phyloP scores from a whole-genome alignment of 805 yeast species.

The Nakazawaea peltata region DNA sequence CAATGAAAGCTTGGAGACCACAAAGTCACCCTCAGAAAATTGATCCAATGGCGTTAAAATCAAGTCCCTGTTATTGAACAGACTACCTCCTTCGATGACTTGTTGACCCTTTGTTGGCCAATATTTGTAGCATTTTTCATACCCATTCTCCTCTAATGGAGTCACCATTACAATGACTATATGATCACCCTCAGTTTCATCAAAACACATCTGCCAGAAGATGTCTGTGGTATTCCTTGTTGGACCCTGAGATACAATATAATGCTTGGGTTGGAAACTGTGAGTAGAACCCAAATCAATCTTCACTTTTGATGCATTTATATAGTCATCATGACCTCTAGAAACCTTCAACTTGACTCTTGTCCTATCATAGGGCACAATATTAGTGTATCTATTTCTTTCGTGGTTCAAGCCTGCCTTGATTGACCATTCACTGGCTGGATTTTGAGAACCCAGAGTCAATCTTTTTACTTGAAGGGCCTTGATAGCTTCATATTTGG shows the following conservation, averaged over 20 bases:
- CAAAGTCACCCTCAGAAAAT: neutral
- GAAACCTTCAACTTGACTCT: constrained; percentile 34
- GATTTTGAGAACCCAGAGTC: neutral
- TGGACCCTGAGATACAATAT: constrained; percentile 71
- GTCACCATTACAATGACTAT: constrained; percentile 67
- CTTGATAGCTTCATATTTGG: constrained; percentile 2
- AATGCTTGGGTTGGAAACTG: constrained; percentile 19
- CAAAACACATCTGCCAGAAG: constrained; percentile 36
- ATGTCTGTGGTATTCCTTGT: constrained; percentile 28
- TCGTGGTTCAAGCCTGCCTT: constrained; percentile 11
- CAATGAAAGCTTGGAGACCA: neutral
- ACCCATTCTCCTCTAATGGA: constrained; percentile 40
- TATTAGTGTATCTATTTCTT: constrained; percentile 54
- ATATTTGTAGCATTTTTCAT: constrained; percentile 32
- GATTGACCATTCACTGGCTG: constrained; percentile 14
- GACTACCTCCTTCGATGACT: constrained; percentile 10
- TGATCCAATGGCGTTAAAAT: constrained; percentile 2
- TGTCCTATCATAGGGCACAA: constrained; percentile 58
- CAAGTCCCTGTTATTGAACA: constrained; percentile 2
- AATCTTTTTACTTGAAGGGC: neutral
- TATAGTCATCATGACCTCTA: constrained; percentile 23
- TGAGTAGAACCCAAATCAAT: constrained; percentile 10
- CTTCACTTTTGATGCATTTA: constrained; percentile 27
- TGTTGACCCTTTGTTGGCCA: constrained; percentile 21
- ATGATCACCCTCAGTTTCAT: constrained; percentile 14